Conservation (phyloP, 495 filamentous ascomycete genomes). For the Niebla homalea region DNA sequence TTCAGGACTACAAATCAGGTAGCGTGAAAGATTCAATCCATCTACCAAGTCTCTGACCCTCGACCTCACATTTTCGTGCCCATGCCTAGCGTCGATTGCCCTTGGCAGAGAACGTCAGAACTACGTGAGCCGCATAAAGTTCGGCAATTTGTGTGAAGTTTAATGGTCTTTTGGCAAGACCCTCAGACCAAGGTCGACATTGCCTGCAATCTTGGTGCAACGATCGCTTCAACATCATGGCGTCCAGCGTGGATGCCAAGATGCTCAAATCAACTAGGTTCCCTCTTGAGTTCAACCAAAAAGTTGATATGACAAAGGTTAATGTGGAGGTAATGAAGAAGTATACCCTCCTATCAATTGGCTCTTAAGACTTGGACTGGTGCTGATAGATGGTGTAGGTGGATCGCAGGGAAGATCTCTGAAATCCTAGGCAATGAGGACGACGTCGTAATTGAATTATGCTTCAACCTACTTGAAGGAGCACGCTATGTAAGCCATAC, state of each 20-base stretch:
- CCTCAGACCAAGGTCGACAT: neutral
- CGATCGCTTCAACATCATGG: constrained; percentile 35
- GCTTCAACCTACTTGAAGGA: constrained; percentile 78
- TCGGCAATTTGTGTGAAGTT: too few species aligned
- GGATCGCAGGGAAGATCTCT: constrained; percentile 79
- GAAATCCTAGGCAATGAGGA: constrained; percentile 83
- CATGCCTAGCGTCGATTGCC: too few species aligned
- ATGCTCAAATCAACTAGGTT: constrained; percentile 83
- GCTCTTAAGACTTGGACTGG: neutral
- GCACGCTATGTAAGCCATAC: constrained; percentile 52
- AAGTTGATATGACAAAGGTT: constrained; percentile 95
- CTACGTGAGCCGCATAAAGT: too few species aligned
- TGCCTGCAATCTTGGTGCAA: constrained; percentile 26
- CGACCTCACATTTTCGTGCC: too few species aligned
- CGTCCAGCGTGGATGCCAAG: constrained; percentile 69
- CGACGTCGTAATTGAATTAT: constrained; percentile 86
- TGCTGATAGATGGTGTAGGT: constrained; percentile 39
- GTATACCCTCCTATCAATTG: constrained; percentile 34
- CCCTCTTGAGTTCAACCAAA: constrained; percentile 81
- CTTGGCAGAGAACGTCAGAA: too few species aligned
- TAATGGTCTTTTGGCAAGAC: too few species aligned
- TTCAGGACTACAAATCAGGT: too few species aligned
- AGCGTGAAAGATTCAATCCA: too few species aligned
- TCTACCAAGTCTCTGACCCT: too few species aligned
- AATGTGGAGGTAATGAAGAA: constrained; percentile 97